phyloP scores from a whole-genome alignment of 2,329 filamentous ascomycete genomes.

The Stachybotrys chlorohalonatus region DNA sequence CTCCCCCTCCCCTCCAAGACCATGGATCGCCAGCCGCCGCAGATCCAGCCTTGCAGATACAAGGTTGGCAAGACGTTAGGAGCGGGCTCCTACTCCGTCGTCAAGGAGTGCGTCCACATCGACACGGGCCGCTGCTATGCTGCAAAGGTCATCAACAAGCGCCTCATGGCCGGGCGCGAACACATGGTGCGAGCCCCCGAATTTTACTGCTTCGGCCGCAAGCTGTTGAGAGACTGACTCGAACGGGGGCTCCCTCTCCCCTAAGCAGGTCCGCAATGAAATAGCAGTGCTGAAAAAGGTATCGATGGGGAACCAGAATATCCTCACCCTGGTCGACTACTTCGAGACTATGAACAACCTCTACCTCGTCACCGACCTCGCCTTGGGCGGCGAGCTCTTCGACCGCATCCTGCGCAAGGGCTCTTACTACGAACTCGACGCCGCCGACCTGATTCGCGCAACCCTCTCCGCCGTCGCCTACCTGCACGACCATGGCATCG shows the following conservation, averaged over 20 bases:
- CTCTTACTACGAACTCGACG: slow-evolving; percentile 96
- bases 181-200: slow-evolving; percentile 66
- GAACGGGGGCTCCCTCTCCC: not conserved
- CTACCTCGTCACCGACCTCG: slow-evolving; percentile 94
- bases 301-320: slow-evolving; percentile 99
- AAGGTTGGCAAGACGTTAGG: slow-evolving; percentile 98
- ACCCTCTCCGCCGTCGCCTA: slow-evolving; percentile 97
- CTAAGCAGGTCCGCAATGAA: slow-evolving; percentile 77
- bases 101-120: slow-evolving; percentile 98
- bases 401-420: slow-evolving; percentile 98
- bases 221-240: not conserved
- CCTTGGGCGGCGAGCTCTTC: slow-evolving; percentile 92
- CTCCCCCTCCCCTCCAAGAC: not conserved
- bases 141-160: slow-evolving; percentile 98
- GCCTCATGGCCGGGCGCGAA: slow-evolving; percentile 92
- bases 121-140: slow-evolving; percentile 97
- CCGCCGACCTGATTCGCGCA: slow-evolving; percentile 87
- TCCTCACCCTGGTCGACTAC: slow-evolving; percentile 94
- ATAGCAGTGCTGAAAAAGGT: slow-evolving; percentile 95
- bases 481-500: slow-evolving; percentile 95
- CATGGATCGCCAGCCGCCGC: slow-evolving; percentile 29
- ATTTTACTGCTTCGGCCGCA: not conserved
- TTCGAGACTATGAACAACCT: slow-evolving; percentile 99
- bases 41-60: slow-evolving; percentile 92
- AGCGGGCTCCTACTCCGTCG: slow-evolving; percentile 93